phyloP scores from a whole-genome alignment of 164 flowering plant genomes.

The Piper longum region DNA sequence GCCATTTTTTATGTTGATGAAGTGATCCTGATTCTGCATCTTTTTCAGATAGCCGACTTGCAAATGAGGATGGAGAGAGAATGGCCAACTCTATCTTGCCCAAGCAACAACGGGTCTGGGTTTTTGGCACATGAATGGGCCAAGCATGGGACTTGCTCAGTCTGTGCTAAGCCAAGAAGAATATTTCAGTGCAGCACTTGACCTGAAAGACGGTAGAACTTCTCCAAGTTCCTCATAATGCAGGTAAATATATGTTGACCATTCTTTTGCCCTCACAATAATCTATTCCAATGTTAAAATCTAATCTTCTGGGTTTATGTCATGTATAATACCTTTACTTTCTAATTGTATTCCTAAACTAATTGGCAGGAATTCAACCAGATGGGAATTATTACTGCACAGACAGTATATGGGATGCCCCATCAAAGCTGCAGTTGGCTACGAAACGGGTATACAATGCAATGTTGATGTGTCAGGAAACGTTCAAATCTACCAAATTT shows the following conservation, averaged over 20 bases:
- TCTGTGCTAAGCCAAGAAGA: conserved; percentile 22
- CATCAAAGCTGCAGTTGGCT: not conserved
- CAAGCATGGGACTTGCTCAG: conserved; percentile 39
- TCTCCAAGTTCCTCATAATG: conserved; percentile 16
- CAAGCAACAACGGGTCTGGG: conserved; percentile 16
- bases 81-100: conserved; percentile 42
- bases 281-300: no score
- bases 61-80: not conserved
- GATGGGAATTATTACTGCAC: not conserved
- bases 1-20: not conserved
- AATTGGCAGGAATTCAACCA: not conserved
- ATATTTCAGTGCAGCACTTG: conserved; percentile 29
- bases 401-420: not conserved
- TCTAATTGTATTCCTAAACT: no score
- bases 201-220: conserved; percentile 19
- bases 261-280: no score
- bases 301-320: no score
- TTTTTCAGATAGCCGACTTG: conserved; percentile 2
- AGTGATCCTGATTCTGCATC: not conserved
- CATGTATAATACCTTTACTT: no score
- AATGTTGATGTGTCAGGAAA: not conserved
- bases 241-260: conserved; percentile 14
- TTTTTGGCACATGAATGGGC: conserved; percentile 45
- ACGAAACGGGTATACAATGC: not conserved
- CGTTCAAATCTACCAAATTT: not conserved